These are phyloP conservation scores for Boletales sp. DNA, from an alignment of 768 basidiomycete species.

Conservation along the genomic window DNA sequence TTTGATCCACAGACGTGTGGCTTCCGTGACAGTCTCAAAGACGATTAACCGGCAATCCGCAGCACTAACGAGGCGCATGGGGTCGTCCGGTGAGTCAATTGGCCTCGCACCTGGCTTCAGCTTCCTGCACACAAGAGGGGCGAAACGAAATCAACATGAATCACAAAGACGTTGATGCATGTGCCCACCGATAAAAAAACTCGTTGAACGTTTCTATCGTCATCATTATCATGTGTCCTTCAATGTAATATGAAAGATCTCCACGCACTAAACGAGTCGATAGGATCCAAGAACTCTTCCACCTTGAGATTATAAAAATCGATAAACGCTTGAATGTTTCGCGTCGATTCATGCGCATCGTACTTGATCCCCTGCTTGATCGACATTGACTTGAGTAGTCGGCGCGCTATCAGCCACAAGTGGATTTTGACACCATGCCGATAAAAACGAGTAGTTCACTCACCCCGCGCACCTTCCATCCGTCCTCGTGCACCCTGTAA, in stretches of 20 bases:
- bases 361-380: slow-evolving; percentile 95
- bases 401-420: slow-evolving; percentile 51
- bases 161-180: background rate
- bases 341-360: slow-evolving; percentile 78
- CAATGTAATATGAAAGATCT: background rate
- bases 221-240: background rate
- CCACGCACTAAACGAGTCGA: slow-evolving; percentile 75
- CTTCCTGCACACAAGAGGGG: slow-evolving; percentile 47
- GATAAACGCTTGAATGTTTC: slow-evolving; percentile 85
- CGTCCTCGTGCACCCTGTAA: slow-evolving; percentile 71
- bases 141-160: slow-evolving; percentile 4
- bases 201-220: slow-evolving; percentile 82
- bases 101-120: slow-evolving; percentile 82
- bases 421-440: background rate
- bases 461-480: slow-evolving; percentile 88
- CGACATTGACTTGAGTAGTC: slow-evolving; percentile 84
- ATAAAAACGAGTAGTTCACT: slow-evolving; percentile 16
- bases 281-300: slow-evolving; percentile 78
- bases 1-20: slow-evolving; percentile 94
- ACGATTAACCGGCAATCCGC: slow-evolving; percentile 97
- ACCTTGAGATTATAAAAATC: slow-evolving; percentile 85
- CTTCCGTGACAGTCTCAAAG: slow-evolving; percentile 82
- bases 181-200: slow-evolving; percentile 73
- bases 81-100: slow-evolving; percentile 66
- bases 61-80: slow-evolving; percentile 75